A percentile compares a stretch with the other conserved stretches of the same genome.
Evolutionary conservation across 2,329 filamentous ascomycete species (phyloP).

Genomic region (Nemania bipapillata): DNA sequence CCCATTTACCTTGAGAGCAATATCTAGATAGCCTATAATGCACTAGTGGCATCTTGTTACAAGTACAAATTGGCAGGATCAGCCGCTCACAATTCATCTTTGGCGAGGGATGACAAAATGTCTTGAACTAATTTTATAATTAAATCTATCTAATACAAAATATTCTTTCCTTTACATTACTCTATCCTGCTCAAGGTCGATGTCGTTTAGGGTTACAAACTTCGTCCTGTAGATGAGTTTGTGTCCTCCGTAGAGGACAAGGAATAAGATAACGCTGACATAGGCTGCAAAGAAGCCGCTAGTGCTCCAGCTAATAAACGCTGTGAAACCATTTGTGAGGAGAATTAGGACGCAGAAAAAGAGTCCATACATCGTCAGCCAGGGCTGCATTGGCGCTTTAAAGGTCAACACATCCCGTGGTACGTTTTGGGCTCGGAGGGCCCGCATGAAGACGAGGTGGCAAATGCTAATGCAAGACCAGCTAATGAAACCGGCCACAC

Average conservation of each 20-base stretch:
- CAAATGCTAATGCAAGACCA: conserved; percentile 74
- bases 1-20: too few species aligned
- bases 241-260: conserved; percentile 69
- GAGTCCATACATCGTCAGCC: conserved; percentile 71
- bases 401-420: conserved; percentile 69
- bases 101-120: neutral
- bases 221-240: conserved; percentile 58
- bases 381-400: conserved; percentile 70
- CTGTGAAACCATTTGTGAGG: conserved; percentile 75
- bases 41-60: too few species aligned
- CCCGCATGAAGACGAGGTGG: conserved; percentile 73
- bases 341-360: conserved; percentile 73
- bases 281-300: conserved; percentile 73
- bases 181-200: conserved; percentile 48
- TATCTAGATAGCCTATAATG: neutral
- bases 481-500: conserved; percentile 74
- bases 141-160: conserved; percentile 3
- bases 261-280: conserved; percentile 71
- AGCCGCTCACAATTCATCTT: neutral
- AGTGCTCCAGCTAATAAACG: conserved; percentile 71
- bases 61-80: too few species aligned
- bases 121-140: neutral
- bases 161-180: conserved; percentile 23
- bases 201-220: conserved; percentile 43
- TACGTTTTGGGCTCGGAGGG: conserved; percentile 66